Conservation (phyloP, 2,329 filamentous ascomycete genomes). For the Monosporascus sp. region DNA sequence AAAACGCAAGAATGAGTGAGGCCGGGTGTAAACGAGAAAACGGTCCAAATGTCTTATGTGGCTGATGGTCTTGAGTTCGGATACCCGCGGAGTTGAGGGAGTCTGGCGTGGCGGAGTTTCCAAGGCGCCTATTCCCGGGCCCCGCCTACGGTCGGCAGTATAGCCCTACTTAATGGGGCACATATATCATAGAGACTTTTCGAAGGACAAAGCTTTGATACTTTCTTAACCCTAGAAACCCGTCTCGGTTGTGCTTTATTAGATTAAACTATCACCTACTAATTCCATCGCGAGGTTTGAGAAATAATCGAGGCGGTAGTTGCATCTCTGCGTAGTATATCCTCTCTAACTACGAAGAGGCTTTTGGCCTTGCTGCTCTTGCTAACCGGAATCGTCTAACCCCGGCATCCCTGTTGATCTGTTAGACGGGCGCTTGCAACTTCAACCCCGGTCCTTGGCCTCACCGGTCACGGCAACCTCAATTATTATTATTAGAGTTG, state of each 20-base stretch:
- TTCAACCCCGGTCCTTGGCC: background rate
- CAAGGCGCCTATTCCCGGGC: background rate
- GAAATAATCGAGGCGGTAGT: no score
- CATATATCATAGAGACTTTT: background rate
- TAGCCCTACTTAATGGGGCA: constrained; percentile 27
- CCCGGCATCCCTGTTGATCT: background rate
- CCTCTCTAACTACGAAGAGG: background rate
- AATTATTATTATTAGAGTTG: background rate
- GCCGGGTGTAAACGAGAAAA: background rate
- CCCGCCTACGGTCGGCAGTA: constrained; percentile 28
- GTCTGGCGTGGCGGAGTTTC: background rate
- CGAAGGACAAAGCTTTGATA: background rate
- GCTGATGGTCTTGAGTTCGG: background rate
- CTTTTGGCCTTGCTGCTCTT: background rate
- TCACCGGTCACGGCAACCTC: background rate
- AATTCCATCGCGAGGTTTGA: background rate
- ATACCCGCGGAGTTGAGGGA: background rate
- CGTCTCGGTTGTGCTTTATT: no score
- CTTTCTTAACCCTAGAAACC: no score
- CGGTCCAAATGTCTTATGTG: background rate
- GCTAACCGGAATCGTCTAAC: background rate
- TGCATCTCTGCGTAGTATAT: no score
- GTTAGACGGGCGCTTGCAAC: constrained; percentile 7
- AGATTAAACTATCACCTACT: background rate
- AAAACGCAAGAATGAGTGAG: background rate